These are phyloP conservation scores for Trametopsis cervina DNA, from an alignment of 768 basidiomycete species.

Conservation along the genomic window DNA sequence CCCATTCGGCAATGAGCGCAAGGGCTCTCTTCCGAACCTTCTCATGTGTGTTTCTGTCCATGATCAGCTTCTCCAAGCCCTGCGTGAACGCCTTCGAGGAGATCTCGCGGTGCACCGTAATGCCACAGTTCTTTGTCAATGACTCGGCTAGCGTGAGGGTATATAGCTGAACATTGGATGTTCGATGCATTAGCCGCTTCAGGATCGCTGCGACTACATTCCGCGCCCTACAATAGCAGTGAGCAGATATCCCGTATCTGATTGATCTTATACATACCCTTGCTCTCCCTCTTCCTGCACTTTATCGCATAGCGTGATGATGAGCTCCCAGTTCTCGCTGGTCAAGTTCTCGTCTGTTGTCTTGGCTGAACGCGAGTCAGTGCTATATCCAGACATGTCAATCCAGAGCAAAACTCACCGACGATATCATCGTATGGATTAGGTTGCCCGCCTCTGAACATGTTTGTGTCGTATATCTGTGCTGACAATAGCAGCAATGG, in stretches of 20 bases:
- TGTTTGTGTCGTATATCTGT: slow-evolving; percentile 22
- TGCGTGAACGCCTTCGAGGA: slow-evolving; percentile 88
- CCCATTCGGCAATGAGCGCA: slow-evolving; percentile 73
- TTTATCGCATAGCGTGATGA: slow-evolving; percentile 93
- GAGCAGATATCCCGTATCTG: not conserved
- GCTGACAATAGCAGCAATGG: slow-evolving; percentile 3
- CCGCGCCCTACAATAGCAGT: slow-evolving; percentile 58
- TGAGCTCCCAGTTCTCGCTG: slow-evolving; percentile 92
- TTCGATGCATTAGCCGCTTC: slow-evolving; percentile 89
- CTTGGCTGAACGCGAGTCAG: slow-evolving; percentile 49
- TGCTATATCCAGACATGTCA: slow-evolving; percentile 1
- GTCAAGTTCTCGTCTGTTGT: slow-evolving; percentile 98
- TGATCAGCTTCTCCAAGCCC: slow-evolving; percentile 78
- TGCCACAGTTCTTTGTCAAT: slow-evolving; percentile 85
- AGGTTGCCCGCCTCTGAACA: slow-evolving; percentile 64
- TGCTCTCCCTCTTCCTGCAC: slow-evolving; percentile 82
- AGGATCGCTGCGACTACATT: slow-evolving; percentile 78
- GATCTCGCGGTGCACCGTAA: slow-evolving; percentile 77
- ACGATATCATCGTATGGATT: slow-evolving; percentile 91
- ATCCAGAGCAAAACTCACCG: slow-evolving; percentile 54
- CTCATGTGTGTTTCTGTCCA: slow-evolving; percentile 90
- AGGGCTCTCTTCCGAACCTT: slow-evolving; percentile 79
- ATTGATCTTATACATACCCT: slow-evolving; percentile 49
- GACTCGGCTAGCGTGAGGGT: slow-evolving; percentile 84
- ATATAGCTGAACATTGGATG: slow-evolving; percentile 95